Evolutionary conservation across 352 stramenopile species (phyloP).

Genomic region (Globisporangium yorkense): DNA sequence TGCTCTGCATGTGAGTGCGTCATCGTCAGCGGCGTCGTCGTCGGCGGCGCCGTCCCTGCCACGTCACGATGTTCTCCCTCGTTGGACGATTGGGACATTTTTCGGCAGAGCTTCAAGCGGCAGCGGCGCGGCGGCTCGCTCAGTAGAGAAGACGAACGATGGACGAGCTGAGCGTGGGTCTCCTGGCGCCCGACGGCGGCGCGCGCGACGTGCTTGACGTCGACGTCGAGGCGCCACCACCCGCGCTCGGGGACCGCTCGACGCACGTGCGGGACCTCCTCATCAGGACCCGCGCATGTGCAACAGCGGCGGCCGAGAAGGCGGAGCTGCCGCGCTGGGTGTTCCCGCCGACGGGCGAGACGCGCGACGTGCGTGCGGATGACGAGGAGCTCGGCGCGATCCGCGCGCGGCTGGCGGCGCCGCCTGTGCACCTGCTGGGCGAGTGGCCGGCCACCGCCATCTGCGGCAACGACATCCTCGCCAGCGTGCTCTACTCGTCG

Average conservation of each 20-base stretch:
- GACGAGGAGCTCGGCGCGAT: slow-evolving; percentile 29
- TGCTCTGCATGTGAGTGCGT: no score
- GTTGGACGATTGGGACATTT: no score
- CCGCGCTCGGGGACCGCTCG: slow-evolving; percentile 1
- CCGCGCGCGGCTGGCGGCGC: slow-evolving; percentile 18
- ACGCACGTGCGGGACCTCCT: slow-evolving; percentile 12
- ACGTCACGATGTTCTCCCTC: no score
- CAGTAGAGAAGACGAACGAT: slow-evolving; percentile 9
- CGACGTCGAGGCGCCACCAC: slow-evolving; percentile 1
- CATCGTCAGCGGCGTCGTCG: no score
- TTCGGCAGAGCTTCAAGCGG: no score
- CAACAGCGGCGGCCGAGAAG: slow-evolving; percentile 12
- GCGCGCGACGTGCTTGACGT: not conserved
- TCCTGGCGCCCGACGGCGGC: slow-evolving; percentile 19
- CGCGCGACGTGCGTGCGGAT: slow-evolving; percentile 14
- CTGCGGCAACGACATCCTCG: slow-evolving; percentile 88
- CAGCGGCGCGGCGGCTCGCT: not conserved
- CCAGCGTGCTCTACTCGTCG: slow-evolving; percentile 71
- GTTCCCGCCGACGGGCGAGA: slow-evolving; percentile 35
- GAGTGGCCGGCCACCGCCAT: slow-evolving; percentile 80
- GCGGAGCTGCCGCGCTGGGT: slow-evolving; percentile 31
- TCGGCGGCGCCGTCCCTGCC: no score
- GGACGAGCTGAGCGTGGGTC: slow-evolving; percentile 41
- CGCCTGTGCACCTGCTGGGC: slow-evolving; percentile 30
- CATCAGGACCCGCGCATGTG: slow-evolving; percentile 2